phyloP scores from a whole-genome alignment of 768 basidiomycete genomes.

The Tulasnella sp. region DNA sequence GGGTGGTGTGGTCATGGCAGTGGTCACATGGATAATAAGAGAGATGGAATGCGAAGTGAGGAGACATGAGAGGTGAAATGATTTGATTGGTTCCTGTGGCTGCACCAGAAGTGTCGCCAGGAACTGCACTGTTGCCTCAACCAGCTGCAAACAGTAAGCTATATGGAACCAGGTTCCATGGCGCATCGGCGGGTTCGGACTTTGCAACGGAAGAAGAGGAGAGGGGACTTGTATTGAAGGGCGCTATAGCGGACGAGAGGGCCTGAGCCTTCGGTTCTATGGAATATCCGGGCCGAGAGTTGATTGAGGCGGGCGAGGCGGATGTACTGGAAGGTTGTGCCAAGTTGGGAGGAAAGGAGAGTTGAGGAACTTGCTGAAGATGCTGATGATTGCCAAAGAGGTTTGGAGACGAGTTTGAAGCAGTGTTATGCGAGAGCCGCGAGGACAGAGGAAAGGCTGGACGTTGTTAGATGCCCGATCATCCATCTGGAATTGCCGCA shows the following conservation, averaged over 20 bases:
- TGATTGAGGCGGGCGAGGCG: background rate
- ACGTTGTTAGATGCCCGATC: background rate
- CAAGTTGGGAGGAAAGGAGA: background rate
- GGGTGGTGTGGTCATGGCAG: too few relatives aligned
- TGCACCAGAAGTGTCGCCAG: background rate
- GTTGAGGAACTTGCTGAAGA: background rate
- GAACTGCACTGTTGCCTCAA: background rate
- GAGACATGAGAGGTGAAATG: too few relatives aligned
- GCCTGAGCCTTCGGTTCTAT: background rate
- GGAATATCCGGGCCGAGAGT: background rate
- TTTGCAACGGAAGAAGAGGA: background rate
- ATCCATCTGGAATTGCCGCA: background rate
- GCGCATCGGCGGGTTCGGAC: background rate
- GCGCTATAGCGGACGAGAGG: background rate
- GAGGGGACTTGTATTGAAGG: background rate
- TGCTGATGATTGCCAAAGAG: background rate
- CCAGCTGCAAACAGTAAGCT: background rate
- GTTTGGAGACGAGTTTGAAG: background rate
- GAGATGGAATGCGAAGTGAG: too few relatives aligned
- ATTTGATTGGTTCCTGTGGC: background rate
- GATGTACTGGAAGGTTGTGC: background rate
- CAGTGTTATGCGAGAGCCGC: background rate
- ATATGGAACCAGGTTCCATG: constrained; percentile 15
- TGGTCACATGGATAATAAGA: too few relatives aligned
- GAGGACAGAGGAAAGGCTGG: background rate